phyloP scores from a whole-genome alignment of 371 early-diverging fungal genomes.

The Mortierella sp. region DNA sequence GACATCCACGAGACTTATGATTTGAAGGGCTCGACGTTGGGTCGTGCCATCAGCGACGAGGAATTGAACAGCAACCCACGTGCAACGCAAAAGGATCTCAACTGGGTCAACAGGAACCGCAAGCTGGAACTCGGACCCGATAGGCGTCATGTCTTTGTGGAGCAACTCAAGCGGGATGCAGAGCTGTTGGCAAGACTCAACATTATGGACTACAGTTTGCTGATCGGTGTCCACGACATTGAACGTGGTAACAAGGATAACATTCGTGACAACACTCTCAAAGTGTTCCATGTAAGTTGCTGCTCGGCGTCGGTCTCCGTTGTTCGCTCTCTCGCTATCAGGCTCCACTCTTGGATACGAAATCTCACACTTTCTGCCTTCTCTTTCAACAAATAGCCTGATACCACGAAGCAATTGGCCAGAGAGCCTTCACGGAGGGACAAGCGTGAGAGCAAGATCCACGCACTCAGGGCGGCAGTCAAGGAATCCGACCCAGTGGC shows the following conservation, averaged over 20 bases:
- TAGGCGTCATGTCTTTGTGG: slow-evolving; percentile 78
- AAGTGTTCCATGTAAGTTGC: slow-evolving; percentile 74
- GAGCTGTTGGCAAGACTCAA: slow-evolving; percentile 78
- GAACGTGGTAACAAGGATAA: slow-evolving; percentile 84
- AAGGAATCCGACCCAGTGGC: slow-evolving; percentile 73
- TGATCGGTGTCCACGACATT: slow-evolving; percentile 91
- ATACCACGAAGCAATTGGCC: slow-evolving; percentile 57
- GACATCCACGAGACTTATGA: slow-evolving; percentile 97
- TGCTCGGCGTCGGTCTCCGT: background rate
- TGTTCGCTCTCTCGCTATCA: background rate
- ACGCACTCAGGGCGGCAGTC: slow-evolving; percentile 74
- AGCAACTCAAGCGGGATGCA: slow-evolving; percentile 88
- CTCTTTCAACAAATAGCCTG: slow-evolving; percentile 50
- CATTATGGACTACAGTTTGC: slow-evolving; percentile 98
- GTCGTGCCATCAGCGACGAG: slow-evolving; percentile 80
- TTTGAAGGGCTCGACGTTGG: slow-evolving; percentile 94
- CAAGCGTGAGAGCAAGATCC: slow-evolving; percentile 70
- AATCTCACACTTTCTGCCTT: background rate
- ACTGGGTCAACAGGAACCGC: slow-evolving; percentile 83
- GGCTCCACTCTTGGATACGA: too few relatives aligned
- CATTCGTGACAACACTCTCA: slow-evolving; percentile 86
- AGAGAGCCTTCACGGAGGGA: slow-evolving; percentile 51
- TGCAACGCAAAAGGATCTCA: slow-evolving; percentile 93
- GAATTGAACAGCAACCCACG: slow-evolving; percentile 80
- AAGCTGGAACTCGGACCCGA: slow-evolving; percentile 86